phyloP scores from a whole-genome alignment of 2,329 filamentous ascomycete species.

The Colletotrichum cuscutae region DNA sequence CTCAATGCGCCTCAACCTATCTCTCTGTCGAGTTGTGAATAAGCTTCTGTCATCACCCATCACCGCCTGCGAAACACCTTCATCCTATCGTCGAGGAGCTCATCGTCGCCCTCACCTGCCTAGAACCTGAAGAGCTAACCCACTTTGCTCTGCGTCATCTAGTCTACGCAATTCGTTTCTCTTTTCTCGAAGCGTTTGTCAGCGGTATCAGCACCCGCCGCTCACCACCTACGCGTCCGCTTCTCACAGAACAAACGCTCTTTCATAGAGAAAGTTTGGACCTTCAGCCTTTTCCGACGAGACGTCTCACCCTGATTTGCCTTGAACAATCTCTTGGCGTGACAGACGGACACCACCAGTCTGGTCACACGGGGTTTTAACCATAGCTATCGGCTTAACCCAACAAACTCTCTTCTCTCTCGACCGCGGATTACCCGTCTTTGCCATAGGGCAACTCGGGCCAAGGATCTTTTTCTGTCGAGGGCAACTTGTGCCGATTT shows the following conservation, averaged over 20 bases:
- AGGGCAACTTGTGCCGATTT: slow-evolving; percentile 32
- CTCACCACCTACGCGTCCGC: neutral
- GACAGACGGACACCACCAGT: slow-evolving; percentile 12
- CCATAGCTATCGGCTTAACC: slow-evolving; percentile 17
- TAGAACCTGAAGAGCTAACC: slow-evolving; percentile 21
- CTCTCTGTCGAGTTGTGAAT: slow-evolving; percentile 16
- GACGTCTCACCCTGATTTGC: slow-evolving; percentile 30
- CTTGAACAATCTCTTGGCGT: slow-evolving; percentile 22
- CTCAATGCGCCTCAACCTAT: slow-evolving; percentile 31
- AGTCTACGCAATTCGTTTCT: slow-evolving; percentile 15
- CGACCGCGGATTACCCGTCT: slow-evolving; percentile 14
- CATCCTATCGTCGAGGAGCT: neutral
- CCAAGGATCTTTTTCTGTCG: slow-evolving; percentile 1
- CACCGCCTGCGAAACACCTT: slow-evolving; percentile 22
- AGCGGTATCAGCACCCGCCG: neutral
- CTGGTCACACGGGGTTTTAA: slow-evolving; percentile 18
- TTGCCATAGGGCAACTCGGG: slow-evolving; percentile 6
- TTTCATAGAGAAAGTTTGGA: slow-evolving; percentile 3
- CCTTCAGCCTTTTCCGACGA: slow-evolving; percentile 9
- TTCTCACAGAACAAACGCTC: neutral
- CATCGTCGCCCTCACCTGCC: neutral
- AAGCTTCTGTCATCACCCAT: slow-evolving; percentile 31
- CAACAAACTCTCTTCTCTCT: neutral
- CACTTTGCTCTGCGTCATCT: slow-evolving; percentile 26
- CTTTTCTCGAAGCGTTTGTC: slow-evolving; percentile 10